Base-by-base conservation (phyloP, 2,329 filamentous ascomycete species). In the Mycocentrospora acerina region DNA sequence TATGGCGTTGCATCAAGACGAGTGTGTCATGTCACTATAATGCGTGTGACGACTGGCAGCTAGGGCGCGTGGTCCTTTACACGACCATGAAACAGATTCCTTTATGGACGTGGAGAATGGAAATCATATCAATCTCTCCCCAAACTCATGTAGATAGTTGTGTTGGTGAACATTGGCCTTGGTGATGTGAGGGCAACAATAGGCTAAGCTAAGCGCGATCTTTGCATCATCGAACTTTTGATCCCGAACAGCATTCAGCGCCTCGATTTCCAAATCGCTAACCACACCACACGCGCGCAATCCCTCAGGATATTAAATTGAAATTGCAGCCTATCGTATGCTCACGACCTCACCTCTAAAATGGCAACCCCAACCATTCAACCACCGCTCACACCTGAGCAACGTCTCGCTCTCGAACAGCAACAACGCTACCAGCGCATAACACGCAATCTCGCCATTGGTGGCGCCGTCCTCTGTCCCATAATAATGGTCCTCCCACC, bases 401-500 rank as follows among this genome's bases (percentile, higher is more conserved):
- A 66, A 42, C 60, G 59, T 35, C 49, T 66, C 42, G 61, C 60
- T 7, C 50, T 51, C 26, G 59, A 64, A 46, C 57, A 63, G 48
- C 47, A 54, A 41, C 52, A 53, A 24, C 53, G 54, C 40, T 63
- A 57, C 49, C 48, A 55, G 4, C 48, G 46, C 34, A 47, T 66
- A 40, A 49, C 51, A 14, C 74, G 74, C 59, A 73, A 71, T 48
- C 55, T 71, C 46, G 73, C 78, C 12, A 62, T 80, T 22, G 68
- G 63, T 37, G 68, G 73, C 32, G 60, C 79, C 18, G 55, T 83
- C 14, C 57, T 72, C 32, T 79, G 77, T 42, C 81, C 81, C 1
- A 47, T 76, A 7, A 69, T 83, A 34, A 73, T 75, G 32, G 55
- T 74, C 12, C 64, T 83, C 8, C 81, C 81, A 8, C 81, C 81